A percentile compares a stretch with the other conserved stretches of the same genome.
These are phyloP conservation scores for Debaryomyces subglobosus DNA, from an alignment of 1,139 yeast genomes.

Conservation along the genomic window DNA sequence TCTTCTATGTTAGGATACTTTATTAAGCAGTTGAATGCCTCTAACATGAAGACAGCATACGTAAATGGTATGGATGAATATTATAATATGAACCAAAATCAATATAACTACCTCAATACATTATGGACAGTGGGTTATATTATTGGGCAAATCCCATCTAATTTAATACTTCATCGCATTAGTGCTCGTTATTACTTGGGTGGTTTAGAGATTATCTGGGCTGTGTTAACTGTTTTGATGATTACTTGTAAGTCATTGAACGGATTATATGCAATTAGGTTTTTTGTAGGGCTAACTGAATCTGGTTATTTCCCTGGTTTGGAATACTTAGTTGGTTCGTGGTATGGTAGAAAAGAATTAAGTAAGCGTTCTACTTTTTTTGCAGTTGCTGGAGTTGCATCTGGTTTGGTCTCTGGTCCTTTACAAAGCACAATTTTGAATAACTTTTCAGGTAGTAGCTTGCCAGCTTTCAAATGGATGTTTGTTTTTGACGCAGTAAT, in stretches of 20 bases:
- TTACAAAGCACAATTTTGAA: slow-evolving; percentile 45
- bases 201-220: slow-evolving; percentile 59
- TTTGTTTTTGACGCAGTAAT: slow-evolving; percentile 56
- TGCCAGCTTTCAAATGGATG: slow-evolving; percentile 53
- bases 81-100: slow-evolving; percentile 53
- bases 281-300: slow-evolving; percentile 60
- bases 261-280: slow-evolving; percentile 58
- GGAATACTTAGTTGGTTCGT: slow-evolving; percentile 21
- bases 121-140: slow-evolving; percentile 63
- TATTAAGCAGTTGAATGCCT: slow-evolving; percentile 44
- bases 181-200: slow-evolving; percentile 59
- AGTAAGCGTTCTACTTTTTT: slow-evolving; percentile 20
- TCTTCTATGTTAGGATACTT: slow-evolving; percentile 48
- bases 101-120: slow-evolving; percentile 54
- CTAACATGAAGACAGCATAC: slow-evolving; percentile 55
- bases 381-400: slow-evolving; percentile 44
- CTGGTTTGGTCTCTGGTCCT: slow-evolving; percentile 48
- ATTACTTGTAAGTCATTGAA: slow-evolving; percentile 39
- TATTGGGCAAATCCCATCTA: slow-evolving; percentile 61
- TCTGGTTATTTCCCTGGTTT: slow-evolving; percentile 60
- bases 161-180: slow-evolving; percentile 53
- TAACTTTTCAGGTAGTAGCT: slow-evolving; percentile 17
- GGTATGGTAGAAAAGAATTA: slow-evolving; percentile 17
- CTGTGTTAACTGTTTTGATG: slow-evolving; percentile 54
- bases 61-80: slow-evolving; percentile 66